These are phyloP conservation scores for Aspergillus pseudonomiae DNA, from an alignment of 2,329 filamentous ascomycete species.

Conservation along the genomic window DNA sequence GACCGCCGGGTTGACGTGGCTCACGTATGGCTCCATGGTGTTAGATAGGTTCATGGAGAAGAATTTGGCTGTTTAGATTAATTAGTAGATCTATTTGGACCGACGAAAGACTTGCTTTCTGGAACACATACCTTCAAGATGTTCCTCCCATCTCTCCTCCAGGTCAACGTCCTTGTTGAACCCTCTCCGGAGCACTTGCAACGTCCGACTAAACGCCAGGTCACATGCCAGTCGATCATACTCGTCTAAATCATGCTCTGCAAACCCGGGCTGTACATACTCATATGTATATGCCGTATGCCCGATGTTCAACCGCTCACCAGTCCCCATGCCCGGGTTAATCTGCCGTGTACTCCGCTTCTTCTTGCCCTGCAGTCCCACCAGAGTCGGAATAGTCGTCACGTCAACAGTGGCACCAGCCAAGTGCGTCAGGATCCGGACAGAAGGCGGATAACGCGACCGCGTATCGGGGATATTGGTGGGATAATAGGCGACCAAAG, in stretches of 20 bases:
- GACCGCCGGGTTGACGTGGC: constrained; percentile 31
- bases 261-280: constrained; percentile 65
- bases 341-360: constrained; percentile 53
- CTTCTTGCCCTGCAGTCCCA: constrained; percentile 57
- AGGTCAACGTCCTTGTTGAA: constrained; percentile 52
- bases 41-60: constrained; percentile 34
- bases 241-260: constrained; percentile 69
- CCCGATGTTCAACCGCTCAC: constrained; percentile 42
- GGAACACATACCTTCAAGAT: constrained; percentile 36
- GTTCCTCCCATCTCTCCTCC: constrained; percentile 40
- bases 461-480: constrained; percentile 57
- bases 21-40: constrained; percentile 36
- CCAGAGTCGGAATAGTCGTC: constrained; percentile 50
- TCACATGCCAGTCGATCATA: constrained; percentile 66
- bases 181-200: constrained; percentile 62
- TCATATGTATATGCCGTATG: constrained; percentile 56
- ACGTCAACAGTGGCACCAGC: constrained; percentile 55
- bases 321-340: constrained; percentile 55
- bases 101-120: neutral
- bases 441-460: constrained; percentile 35
- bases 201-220: constrained; percentile 70
- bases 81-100: neutral
- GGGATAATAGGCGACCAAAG: constrained; percentile 67
- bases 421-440: constrained; percentile 61
- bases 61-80: constrained; percentile 30